Base-by-base conservation (phyloP, 2,329 filamentous ascomycete species). In the Aphanoascus verrucosus region DNA sequence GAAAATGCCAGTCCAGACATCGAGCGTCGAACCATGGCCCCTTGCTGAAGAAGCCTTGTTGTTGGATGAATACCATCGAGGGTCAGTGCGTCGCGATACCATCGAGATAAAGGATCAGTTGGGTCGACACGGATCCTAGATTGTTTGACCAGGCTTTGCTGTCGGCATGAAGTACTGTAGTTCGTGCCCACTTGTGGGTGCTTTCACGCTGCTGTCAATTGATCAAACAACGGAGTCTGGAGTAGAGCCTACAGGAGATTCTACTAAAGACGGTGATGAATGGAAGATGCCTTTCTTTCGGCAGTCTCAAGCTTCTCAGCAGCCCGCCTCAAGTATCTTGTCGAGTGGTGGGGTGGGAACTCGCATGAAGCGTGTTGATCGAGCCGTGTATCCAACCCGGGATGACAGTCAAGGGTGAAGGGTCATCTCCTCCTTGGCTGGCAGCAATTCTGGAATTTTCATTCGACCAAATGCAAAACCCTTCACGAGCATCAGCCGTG, bases 361-460 rank as follows among this genome's bases (percentile, higher is more conserved):
- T 15, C n/a, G 47, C 47, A 49, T 40, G 20, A n/a, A 40, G 46
- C 31, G 31, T 15, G 23, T n/a, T 17, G 48, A 20, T 19, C 40
- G 20, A 50, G 35, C 46, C 48, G 48, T 35, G 19, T 41, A 6
- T 50, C 48, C 48, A 34, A 23, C 23, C 38, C 38, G 35, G 48
- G 20, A 50, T 50, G 23, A 15, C 32, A 42, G 48, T 50, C 48
- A 35, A 43, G 48, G 48, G 34, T 50, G 38, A 34, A 40, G 12
- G 35, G 20, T 15, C 23, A 34, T 19, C 38, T 40, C 37, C 47
- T 19, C 19, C 47, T 49, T 49, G 35, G 47, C 38, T 42, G 15
- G 45, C 17, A 14, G 12, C 32, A 5, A n/a, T 6, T 12, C 11
- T 19, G 23, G 35, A n/a, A 31, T 6, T 23, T 15, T 42, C 28